Evolutionary conservation across 352 stramenopile species (phyloP).

Genomic region (Phytophthora megakarya): DNA sequence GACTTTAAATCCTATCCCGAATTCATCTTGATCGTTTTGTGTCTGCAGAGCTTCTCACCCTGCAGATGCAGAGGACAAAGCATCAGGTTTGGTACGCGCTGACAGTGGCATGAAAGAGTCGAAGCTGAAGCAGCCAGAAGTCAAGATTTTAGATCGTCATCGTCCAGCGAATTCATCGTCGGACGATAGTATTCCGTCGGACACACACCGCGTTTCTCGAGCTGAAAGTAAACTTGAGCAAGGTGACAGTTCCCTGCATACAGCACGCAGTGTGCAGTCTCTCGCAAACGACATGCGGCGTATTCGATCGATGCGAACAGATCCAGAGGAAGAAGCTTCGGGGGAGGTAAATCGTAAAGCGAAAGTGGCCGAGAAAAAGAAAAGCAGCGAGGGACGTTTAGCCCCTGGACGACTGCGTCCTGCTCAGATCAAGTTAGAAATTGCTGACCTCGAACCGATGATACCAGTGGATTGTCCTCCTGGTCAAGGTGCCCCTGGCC

Average conservation of each 20-base stretch:
- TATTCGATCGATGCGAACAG: conserved; percentile 63
- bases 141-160: conserved; percentile 56
- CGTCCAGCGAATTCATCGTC: conserved; percentile 20
- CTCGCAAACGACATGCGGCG: conserved; percentile 81
- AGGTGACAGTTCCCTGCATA: conserved; percentile 45
- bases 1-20: background rate
- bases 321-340: conserved; percentile 23
- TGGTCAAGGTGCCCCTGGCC: conserved; percentile 25
- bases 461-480: conserved; percentile 20
- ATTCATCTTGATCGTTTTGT: background rate
- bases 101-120: conserved; percentile 58
- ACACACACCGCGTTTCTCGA: conserved; percentile 7
- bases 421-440: conserved; percentile 81
- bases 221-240: conserved; percentile 50
- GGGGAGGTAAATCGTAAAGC: conserved; percentile 40
- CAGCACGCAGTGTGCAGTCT: conserved; percentile 79
- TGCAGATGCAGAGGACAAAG: conserved; percentile 25
- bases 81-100: background rate
- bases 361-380: conserved; percentile 61
- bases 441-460: conserved; percentile 48
- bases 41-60: conserved; percentile 26
- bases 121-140: conserved; percentile 76
- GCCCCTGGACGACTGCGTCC: conserved; percentile 30
- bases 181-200: conserved; percentile 27
- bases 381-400: conserved; percentile 22